Conservation (phyloP, 805 yeast genomes). For the Maudiozyma saulgeensis region DNA sequence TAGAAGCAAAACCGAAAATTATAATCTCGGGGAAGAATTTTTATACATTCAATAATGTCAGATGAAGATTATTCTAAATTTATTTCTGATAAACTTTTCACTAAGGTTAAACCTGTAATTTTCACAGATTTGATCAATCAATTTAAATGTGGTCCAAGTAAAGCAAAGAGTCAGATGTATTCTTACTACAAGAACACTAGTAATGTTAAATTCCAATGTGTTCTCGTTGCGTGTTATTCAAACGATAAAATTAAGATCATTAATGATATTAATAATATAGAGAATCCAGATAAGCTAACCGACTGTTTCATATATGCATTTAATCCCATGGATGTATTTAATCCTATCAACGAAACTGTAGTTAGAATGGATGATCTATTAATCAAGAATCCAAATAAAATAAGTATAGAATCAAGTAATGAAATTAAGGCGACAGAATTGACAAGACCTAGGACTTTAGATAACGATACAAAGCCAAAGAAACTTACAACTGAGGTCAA, state of each 20-base stretch:
- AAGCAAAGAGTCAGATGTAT: conserved; percentile 24
- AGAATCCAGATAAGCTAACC: conserved; percentile 9
- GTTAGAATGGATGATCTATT: conserved; percentile 12
- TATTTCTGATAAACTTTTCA: conserved; percentile 20
- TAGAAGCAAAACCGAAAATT: too few relatives aligned
- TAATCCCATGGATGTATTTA: conserved; percentile 23
- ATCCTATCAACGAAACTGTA: conserved; percentile 13
- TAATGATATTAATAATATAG: conserved; percentile 13
- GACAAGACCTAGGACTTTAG: conserved; percentile 11
- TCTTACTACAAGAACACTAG: conserved; percentile 19
- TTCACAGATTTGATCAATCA: conserved; percentile 22
- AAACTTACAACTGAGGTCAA: not conserved
- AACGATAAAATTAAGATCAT: conserved; percentile 16
- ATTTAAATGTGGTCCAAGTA: conserved; percentile 19
- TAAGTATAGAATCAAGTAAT: conserved; percentile 1
- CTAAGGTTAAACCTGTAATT: conserved; percentile 19
- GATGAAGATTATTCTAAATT: conserved; percentile 4
- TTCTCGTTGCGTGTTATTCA: conserved; percentile 17
- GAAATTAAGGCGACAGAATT: not conserved
- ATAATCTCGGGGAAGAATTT: too few relatives aligned
- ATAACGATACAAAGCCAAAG: not conserved
- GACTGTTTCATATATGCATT: conserved; percentile 30
- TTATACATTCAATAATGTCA: not conserved
- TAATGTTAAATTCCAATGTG: conserved; percentile 19
- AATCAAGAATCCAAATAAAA: conserved; percentile 15